Conservation (phyloP, 306 rosid genomes). For the Prunus fruticosa region DNA sequence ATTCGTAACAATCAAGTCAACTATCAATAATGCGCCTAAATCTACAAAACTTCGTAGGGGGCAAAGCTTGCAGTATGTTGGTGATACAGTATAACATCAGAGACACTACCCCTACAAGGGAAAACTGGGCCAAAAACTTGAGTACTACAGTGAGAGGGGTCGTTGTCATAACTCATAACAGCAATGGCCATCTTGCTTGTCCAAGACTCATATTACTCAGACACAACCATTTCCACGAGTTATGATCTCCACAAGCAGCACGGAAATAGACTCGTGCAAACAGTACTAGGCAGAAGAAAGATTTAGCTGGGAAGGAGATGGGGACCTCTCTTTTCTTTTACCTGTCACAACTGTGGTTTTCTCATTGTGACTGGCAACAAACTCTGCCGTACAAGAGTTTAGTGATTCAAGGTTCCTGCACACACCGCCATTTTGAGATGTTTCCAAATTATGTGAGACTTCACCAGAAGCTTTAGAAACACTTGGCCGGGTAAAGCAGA, state of each 20-base stretch:
- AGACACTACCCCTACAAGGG: background rate
- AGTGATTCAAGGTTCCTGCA: background rate
- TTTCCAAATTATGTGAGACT: slow-evolving; percentile 19
- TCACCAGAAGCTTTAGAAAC: slow-evolving; percentile 10
- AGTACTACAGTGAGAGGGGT: background rate
- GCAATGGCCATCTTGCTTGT: background rate
- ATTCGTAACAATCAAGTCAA: background rate
- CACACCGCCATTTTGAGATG: slow-evolving; percentile 24
- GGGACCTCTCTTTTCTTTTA: slow-evolving; percentile 74
- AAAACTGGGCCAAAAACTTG: background rate
- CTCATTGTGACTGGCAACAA: slow-evolving; percentile 14
- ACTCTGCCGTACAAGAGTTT: slow-evolving; percentile 13
- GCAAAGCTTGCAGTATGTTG: background rate
- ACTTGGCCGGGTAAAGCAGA: slow-evolving; percentile 62
- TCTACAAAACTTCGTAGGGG: background rate
- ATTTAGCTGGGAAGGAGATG: slow-evolving; percentile 31
- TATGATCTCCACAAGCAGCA: background rate
- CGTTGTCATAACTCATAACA: background rate
- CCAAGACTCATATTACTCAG: background rate
- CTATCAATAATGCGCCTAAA: background rate
- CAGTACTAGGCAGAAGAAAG: background rate
- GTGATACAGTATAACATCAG: background rate
- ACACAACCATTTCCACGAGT: background rate
- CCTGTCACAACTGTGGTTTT: slow-evolving; percentile 32
- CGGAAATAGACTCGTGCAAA: background rate